phyloP scores from a whole-genome alignment of 805 yeast genomes.

The Candida berthetii region DNA sequence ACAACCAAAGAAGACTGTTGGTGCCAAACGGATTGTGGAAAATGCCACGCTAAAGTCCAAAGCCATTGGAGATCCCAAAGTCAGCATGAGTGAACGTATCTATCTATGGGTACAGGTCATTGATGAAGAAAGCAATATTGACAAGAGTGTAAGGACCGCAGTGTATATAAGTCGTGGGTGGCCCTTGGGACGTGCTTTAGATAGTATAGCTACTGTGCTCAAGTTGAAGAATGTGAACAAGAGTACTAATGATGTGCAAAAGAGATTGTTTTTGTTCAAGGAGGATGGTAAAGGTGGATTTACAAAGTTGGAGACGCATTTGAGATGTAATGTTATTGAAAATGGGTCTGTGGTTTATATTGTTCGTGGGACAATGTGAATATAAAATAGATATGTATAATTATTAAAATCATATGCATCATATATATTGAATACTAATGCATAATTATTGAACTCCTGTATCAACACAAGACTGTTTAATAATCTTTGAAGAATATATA shows the following conservation, averaged over 20 bases:
- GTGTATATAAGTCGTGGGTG: constrained; percentile 16
- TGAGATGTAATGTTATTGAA: constrained; percentile 11
- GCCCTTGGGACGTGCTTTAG: constrained; percentile 22
- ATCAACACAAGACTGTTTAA: no score
- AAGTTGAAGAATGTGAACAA: constrained; percentile 18
- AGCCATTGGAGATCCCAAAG: constrained; percentile 18
- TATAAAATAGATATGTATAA: neutral
- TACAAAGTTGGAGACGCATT: constrained; percentile 11
- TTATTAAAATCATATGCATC: no score
- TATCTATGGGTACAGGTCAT: constrained; percentile 18
- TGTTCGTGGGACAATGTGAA: constrained; percentile 15
- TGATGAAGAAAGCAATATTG: constrained; percentile 17
- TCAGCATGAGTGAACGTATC: constrained; percentile 13
- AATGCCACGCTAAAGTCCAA: constrained; percentile 9
- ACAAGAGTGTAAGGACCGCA: constrained; percentile 11
- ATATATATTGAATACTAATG: no score
- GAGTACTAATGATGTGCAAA: constrained; percentile 12
- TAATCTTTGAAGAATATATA: no score
- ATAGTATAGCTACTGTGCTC: constrained; percentile 13
- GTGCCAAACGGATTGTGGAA: constrained; percentile 17
- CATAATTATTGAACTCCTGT: no score
- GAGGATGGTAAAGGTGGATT: constrained; percentile 2
- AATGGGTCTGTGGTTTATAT: constrained; percentile 15
- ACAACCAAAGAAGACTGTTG: constrained; percentile 4
- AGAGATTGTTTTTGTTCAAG: constrained; percentile 15